Base-by-base conservation (phyloP, 1,284 basidiomycete genomes). In the Athelia sp. region DNA sequence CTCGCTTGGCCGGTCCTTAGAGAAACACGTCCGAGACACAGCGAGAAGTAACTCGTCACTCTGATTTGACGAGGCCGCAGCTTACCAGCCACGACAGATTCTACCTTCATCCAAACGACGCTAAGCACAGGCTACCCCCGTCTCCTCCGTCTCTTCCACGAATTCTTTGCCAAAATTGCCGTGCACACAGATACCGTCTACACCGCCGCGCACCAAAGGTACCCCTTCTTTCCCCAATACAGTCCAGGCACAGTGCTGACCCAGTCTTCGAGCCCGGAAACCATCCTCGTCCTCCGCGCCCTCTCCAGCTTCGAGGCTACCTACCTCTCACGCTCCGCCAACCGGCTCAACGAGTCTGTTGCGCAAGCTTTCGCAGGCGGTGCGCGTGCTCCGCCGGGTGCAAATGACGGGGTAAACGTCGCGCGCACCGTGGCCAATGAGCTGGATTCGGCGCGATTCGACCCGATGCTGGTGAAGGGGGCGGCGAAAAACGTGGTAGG, bases 181-280 rank as follows among this genome's bases (percentile, higher is more conserved):
- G 86, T 97, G 3, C 90, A 97, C 59, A 97, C 95, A 0, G 94
- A 98, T 63, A 96, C 95, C 0, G 73, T 90, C 3, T 98, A 98
- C 64, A 86, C 83, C 0, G 78, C 83, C 45, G 75, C 79, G 4
- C 78, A 88, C 47, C 95, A 98, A 69, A 94, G 90, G 91, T 90
- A 49, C 4, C 22, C 53, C 26, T 34, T 44, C 4, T 19, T 34
- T 31, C 44, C 29, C 49, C 4, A 13, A 38, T 43, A 2, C n/a
- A 11, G 24, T 22, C 13, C 45, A 23, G 34, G 24, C 3, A 43
- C 3, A 14, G 2, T 38, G 36, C 36, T 18, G 15, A 18, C 4
- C 36, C n/a, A 6, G 23, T 18, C 3, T 19, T 31, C 13, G 52
- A 94, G 93, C 59, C 88, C 93, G 24, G 96, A 98, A 69, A 93